These are phyloP conservation scores for Fagus crenata DNA, from an alignment of 306 rosid genomes.

Conservation along the genomic window DNA sequence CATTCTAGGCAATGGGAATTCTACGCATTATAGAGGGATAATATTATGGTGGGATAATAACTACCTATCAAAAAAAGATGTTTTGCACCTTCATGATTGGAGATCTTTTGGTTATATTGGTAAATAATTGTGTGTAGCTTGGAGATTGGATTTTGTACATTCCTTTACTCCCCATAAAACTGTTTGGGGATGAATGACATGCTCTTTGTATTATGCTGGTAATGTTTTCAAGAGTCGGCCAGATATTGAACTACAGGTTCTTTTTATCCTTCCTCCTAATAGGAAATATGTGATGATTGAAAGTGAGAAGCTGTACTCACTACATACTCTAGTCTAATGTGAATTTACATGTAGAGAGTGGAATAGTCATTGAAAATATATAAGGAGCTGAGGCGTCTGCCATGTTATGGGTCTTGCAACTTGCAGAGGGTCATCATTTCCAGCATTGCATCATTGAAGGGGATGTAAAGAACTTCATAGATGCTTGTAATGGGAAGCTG, in stretches of 20 bases:
- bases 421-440: too few relatives aligned
- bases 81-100: neutral
- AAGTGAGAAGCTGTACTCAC: neutral
- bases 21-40: neutral
- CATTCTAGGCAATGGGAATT: neutral
- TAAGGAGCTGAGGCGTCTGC: too few relatives aligned
- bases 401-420: too few relatives aligned
- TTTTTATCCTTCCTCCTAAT: neutral
- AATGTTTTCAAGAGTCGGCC: neutral
- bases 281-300: neutral
- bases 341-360: neutral
- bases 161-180: neutral
- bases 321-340: neutral
- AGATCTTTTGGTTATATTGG: neutral
- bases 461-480: too few relatives aligned
- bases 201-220: neutral
- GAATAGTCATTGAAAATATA: neutral
- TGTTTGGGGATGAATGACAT: neutral
- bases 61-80: neutral
- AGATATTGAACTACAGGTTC: neutral
- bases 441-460: too few relatives aligned
- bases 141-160: neutral
- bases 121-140: neutral
- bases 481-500: too few relatives aligned
- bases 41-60: neutral